Evolutionary conservation across 164 flowering plant genomes (phyloP), one percentile per base, ranked within the genome.

Genomic region (Protea cynaroides): DNA sequence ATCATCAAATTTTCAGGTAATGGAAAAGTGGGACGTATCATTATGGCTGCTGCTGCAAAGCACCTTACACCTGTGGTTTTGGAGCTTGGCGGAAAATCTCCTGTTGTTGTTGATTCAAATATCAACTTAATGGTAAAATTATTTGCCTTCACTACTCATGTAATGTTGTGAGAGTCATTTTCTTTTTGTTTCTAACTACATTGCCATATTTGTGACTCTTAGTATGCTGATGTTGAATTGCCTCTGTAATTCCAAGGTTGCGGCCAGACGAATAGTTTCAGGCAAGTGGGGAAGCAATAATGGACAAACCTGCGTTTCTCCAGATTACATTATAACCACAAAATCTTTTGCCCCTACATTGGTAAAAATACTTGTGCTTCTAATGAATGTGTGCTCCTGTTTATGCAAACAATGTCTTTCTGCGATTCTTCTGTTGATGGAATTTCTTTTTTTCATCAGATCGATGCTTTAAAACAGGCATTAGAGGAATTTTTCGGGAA

Each of bases 71-170:
- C 98, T 29, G 97, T 94, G 59, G 67, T 79, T 60, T 75, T 94
- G 81, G 98, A 94, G 77, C 97, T 94, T 52, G 98, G 98, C 70
- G 98, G 98, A 69, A 94, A 94, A 82, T 86, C 76, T 73, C 98
- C 98, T 24, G 88, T 72, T 56, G 73, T 94, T 29, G 93, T 94
- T 69, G 96, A 94, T 80, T 76, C 96, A 17, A 75, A 78, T 57
- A 69, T 80, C 55, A 70, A 90, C 71, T 66, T 90, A 63, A 65
- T 79, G 54, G 98, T 94, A 81, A 70, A 19, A 1, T 56, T 44
- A n/a, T 46, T 52, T 58, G 25, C 29, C 51, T 19, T 50, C 25
- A 23, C 23, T 43, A 7, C 25, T 18, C 25, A 22, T 18, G 34
- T 59, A 50, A 18, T 53, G 43, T 18, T 58, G 38, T 21, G 57